Percentiles rank a stretch among this genome's conserved stretches.
These are phyloP conservation scores for Aspergillus quadrilineatus DNA, from an alignment of 2,329 filamentous ascomycete species.

Conservation along the genomic window DNA sequence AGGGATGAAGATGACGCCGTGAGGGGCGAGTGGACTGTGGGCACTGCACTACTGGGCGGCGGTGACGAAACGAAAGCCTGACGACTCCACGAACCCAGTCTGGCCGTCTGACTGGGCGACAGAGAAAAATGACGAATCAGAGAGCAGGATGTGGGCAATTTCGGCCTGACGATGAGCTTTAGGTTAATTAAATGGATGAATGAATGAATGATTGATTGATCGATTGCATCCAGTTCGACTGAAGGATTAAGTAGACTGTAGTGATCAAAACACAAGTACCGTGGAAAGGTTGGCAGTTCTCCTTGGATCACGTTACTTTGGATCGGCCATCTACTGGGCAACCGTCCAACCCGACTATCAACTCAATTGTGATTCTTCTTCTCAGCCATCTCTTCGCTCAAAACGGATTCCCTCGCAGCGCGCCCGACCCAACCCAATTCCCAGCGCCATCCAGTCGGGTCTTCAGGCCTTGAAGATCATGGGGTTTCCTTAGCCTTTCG, in stretches of 20 bases:
- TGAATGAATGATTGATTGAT: no score
- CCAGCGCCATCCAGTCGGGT: slow-evolving; percentile 5
- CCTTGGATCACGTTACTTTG: background rate
- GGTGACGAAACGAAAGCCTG: background rate
- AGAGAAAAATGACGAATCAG: slow-evolving; percentile 1
- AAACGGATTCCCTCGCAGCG: background rate
- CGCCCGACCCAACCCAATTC: slow-evolving; percentile 6
- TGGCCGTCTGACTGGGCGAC: background rate
- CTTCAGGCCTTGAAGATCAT: slow-evolving; percentile 6
- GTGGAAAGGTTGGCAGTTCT: background rate
- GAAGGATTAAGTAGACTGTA: background rate
- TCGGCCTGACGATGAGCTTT: background rate
- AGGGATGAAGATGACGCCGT: slow-evolving; percentile 4
- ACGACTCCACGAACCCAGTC: background rate
- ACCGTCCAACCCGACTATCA: background rate
- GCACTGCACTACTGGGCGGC: background rate
- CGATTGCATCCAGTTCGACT: background rate
- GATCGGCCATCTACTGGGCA: background rate
- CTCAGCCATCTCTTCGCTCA: background rate
- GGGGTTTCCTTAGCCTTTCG: background rate
- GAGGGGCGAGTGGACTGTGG: background rate
- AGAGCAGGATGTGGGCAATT: background rate
- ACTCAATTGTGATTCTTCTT: background rate
- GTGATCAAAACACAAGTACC: slow-evolving; percentile 1
- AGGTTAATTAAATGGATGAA: background rate